phyloP scores from a whole-genome alignment of 768 basidiomycete genomes.

The Terana coerulea region DNA sequence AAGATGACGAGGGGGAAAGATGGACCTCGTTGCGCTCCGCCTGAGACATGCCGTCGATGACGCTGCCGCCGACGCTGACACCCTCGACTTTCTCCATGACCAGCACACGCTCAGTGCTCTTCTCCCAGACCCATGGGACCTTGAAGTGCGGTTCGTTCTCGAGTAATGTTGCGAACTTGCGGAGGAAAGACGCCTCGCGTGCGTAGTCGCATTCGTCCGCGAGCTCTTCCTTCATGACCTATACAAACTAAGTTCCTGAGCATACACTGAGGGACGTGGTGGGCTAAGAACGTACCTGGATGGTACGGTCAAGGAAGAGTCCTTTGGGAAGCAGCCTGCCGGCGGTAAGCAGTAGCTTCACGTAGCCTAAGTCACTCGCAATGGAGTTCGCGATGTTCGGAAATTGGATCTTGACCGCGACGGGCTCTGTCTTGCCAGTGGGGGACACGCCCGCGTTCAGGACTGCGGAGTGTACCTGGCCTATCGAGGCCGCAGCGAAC shows the following conservation, averaged over 20 bases:
- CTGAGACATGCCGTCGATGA: slow-evolving; percentile 53
- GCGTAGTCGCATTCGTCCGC: slow-evolving; percentile 90
- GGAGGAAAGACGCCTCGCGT: slow-evolving; percentile 74
- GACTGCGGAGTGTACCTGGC: slow-evolving; percentile 84
- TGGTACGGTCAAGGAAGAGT: slow-evolving; percentile 84
- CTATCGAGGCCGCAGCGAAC: slow-evolving; percentile 95
- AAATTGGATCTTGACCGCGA: slow-evolving; percentile 92
- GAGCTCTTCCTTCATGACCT: slow-evolving; percentile 88
- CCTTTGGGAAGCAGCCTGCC: slow-evolving; percentile 83
- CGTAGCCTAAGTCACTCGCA: slow-evolving; percentile 80
- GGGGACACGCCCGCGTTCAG: slow-evolving; percentile 51
- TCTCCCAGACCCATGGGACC: slow-evolving; percentile 83
- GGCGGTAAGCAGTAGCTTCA: slow-evolving; percentile 73
- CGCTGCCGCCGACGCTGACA: slow-evolving; percentile 68
- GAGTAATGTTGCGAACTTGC: slow-evolving; percentile 52
- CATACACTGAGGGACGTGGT: not conserved
- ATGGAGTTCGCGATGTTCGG: slow-evolving; percentile 89
- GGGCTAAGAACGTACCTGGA: slow-evolving; percentile 45
- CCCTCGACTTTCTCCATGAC: slow-evolving; percentile 89
- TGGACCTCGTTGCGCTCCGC: slow-evolving; percentile 69
- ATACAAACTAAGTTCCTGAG: not conserved
- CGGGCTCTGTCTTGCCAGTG: slow-evolving; percentile 48
- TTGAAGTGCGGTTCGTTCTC: slow-evolving; percentile 67
- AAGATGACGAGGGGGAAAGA: not conserved
- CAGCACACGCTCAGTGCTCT: slow-evolving; percentile 77